These are phyloP conservation scores for Aspergillus phoenicis DNA, from an alignment of 2,329 filamentous ascomycete genomes.

Conservation along the genomic window DNA sequence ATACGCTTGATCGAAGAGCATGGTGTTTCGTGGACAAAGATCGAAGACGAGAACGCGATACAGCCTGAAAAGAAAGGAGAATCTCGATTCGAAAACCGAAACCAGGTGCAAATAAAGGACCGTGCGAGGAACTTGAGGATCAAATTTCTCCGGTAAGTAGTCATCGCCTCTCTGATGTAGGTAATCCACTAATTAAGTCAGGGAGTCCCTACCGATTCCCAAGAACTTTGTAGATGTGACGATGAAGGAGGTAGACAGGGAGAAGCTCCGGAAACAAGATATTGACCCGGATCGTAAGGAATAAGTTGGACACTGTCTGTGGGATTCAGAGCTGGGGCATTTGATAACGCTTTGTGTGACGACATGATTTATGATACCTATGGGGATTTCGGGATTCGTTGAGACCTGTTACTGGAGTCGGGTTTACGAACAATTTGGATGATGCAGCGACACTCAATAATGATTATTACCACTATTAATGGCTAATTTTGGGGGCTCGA, in stretches of 20 bases:
- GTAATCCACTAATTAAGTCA: slow-evolving; percentile 24
- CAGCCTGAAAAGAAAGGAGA: slow-evolving; percentile 33
- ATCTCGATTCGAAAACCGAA: slow-evolving; percentile 41
- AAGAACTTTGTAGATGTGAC: slow-evolving; percentile 48
- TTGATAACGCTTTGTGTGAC: neutral
- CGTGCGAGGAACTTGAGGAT: slow-evolving; percentile 58
- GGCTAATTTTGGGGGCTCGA: too few relatives aligned
- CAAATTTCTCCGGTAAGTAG: slow-evolving; percentile 11
- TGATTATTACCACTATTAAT: too few relatives aligned
- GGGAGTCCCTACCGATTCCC: slow-evolving; percentile 37
- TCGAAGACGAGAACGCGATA: slow-evolving; percentile 41
- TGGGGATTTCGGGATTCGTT: too few relatives aligned
- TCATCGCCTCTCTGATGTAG: neutral
- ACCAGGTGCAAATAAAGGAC: slow-evolving; percentile 59
- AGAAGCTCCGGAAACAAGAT: slow-evolving; percentile 13
- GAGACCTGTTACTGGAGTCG: too few relatives aligned
- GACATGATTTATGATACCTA: neutral
- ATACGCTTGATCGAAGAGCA: slow-evolving; percentile 51
- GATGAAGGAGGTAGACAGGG: slow-evolving; percentile 33
- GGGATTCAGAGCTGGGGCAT: neutral
- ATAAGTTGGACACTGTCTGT: neutral
- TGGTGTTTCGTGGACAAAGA: slow-evolving; percentile 52
- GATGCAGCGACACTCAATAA: too few relatives aligned
- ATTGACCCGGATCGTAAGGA: slow-evolving; percentile 8
- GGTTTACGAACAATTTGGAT: too few relatives aligned